Percentiles rank a stretch among this genome's conserved stretches.
phyloP scores from a whole-genome alignment of 1,284 basidiomycete species.

The Marasmius fiardii region DNA sequence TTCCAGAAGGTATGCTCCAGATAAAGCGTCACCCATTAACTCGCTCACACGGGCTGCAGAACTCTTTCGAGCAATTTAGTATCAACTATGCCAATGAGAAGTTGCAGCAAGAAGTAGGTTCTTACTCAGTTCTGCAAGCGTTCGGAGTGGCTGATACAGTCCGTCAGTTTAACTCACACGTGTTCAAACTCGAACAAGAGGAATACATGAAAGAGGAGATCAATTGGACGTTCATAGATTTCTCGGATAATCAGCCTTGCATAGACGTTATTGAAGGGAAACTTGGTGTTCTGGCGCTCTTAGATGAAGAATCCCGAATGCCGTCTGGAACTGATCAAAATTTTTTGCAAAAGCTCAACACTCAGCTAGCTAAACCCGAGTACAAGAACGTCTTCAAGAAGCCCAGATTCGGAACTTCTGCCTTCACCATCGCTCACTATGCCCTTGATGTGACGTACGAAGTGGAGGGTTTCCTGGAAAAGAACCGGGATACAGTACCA shows the following conservation, averaged over 20 bases:
- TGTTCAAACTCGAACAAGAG: slow-evolving; percentile 99
- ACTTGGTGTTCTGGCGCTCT: slow-evolving; percentile 89
- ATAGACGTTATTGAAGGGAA: slow-evolving; percentile 99
- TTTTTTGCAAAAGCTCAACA: slow-evolving; percentile 92
- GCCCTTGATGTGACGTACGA: slow-evolving; percentile 98
- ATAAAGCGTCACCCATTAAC: not conserved
- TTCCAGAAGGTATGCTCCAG: slow-evolving; percentile 73
- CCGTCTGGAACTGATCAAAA: slow-evolving; percentile 92
- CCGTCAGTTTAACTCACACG: slow-evolving; percentile 90
- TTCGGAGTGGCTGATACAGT: too few relatives aligned
- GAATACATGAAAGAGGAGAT: slow-evolving; percentile 99
- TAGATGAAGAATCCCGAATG: slow-evolving; percentile 98
- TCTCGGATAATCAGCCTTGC: slow-evolving; percentile 98
- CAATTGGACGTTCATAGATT: slow-evolving; percentile 99
- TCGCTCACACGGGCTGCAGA: slow-evolving; percentile 40
- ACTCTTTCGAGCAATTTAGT: slow-evolving; percentile 99
- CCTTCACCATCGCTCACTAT: slow-evolving; percentile 98
- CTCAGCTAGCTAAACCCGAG: slow-evolving; percentile 82
- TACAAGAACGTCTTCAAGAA: slow-evolving; percentile 95
- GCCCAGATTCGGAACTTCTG: slow-evolving; percentile 94
- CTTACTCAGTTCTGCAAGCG: not conserved
- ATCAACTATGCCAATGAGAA: slow-evolving; percentile 99
- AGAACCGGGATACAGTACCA: slow-evolving; percentile 98
- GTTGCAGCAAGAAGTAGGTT: slow-evolving; percentile 83
- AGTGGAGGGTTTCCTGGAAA: slow-evolving; percentile 97